Conservation (phyloP, 2,329 filamentous ascomycete species). For the Verticillium tricorpus region DNA sequence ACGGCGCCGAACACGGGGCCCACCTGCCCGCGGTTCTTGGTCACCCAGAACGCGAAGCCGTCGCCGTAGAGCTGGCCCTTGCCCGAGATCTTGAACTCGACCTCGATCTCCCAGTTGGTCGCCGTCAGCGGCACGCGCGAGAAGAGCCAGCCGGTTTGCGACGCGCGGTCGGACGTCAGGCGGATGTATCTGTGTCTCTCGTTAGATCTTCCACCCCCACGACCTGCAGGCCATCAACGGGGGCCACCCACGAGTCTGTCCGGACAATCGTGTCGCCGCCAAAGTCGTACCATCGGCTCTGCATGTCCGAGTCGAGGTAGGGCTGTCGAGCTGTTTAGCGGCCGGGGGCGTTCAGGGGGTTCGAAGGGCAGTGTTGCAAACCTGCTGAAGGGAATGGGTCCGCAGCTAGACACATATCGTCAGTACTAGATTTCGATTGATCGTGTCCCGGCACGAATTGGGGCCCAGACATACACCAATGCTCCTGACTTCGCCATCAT, state of each 20-base stretch:
- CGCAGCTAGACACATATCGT: conserved; percentile 55
- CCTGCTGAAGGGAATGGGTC: conserved; percentile 78
- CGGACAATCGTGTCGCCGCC: conserved; percentile 88
- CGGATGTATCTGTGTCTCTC: conserved; percentile 70
- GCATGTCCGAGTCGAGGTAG: conserved; percentile 96
- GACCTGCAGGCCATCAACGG: not conserved
- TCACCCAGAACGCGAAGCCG: conserved; percentile 97
- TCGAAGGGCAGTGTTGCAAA: conserved; percentile 25
- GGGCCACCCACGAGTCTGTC: conserved; percentile 56
- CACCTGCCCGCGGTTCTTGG: conserved; percentile 76
- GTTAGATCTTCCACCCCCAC: conserved; percentile 15
- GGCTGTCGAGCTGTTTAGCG: conserved; percentile 51
- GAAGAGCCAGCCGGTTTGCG: conserved; percentile 89
- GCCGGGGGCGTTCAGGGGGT: conserved; percentile 2
- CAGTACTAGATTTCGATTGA: conserved; percentile 2
- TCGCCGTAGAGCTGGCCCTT: conserved; percentile 89
- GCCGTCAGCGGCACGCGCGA: conserved; percentile 91
- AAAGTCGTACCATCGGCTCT: conserved; percentile 98
- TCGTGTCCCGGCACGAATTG: not conserved
- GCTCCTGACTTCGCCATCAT: conserved; percentile 41
- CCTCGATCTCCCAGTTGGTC: conserved; percentile 97
- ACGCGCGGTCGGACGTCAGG: conserved; percentile 83
- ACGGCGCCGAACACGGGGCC: conserved; percentile 84
- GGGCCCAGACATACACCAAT: conserved; percentile 37
- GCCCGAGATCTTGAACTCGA: conserved; percentile 93